These are phyloP conservation scores for Bjerkandera adusta DNA, from an alignment of 1,284 basidiomycete species.

Conservation along the genomic window DNA sequence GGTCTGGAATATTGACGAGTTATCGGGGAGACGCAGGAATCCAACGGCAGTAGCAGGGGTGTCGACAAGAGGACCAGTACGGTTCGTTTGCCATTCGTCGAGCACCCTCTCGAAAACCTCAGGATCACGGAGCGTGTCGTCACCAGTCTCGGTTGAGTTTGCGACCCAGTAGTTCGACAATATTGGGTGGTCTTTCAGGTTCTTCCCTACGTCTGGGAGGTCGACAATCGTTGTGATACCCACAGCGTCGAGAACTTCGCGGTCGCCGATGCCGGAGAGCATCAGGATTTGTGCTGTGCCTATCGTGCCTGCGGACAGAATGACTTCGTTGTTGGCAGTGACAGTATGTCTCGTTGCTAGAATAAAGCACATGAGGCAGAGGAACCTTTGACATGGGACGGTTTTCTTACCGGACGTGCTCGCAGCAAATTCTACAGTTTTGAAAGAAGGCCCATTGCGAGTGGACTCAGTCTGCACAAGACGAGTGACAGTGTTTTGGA, in stretches of 20 bases:
- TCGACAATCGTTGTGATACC: slow-evolving; percentile 30
- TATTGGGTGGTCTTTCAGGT: slow-evolving; percentile 36
- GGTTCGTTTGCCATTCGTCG: slow-evolving; percentile 27
- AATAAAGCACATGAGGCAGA: no score
- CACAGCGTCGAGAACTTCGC: slow-evolving; percentile 12
- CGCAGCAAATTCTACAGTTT: slow-evolving; percentile 31
- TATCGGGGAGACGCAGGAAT: slow-evolving; percentile 19
- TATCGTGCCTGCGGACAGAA: slow-evolving; percentile 17
- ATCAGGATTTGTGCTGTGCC: slow-evolving; percentile 15
- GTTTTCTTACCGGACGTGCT: slow-evolving; percentile 10
- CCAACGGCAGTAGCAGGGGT: slow-evolving; percentile 18
- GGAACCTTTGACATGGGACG: no score
- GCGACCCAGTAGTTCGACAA: slow-evolving; percentile 22
- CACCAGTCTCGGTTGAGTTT: slow-evolving; percentile 23
- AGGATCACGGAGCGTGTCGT: slow-evolving; percentile 20
- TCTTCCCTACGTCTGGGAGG: slow-evolving; percentile 31
- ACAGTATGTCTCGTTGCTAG: slow-evolving; percentile 13
- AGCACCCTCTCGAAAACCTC: slow-evolving; percentile 16
- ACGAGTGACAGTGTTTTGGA: slow-evolving; percentile 38
- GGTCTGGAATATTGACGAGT: slow-evolving; percentile 2
- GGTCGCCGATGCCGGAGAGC: slow-evolving; percentile 21
- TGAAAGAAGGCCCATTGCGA: slow-evolving; percentile 24
- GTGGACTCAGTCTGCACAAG: slow-evolving; percentile 27
- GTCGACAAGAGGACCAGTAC: slow-evolving; percentile 18
- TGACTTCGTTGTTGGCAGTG: slow-evolving; percentile 12